Evolutionary conservation across 345 rosid genomes (phyloP).

Genomic region (Kernera saxatilis): DNA sequence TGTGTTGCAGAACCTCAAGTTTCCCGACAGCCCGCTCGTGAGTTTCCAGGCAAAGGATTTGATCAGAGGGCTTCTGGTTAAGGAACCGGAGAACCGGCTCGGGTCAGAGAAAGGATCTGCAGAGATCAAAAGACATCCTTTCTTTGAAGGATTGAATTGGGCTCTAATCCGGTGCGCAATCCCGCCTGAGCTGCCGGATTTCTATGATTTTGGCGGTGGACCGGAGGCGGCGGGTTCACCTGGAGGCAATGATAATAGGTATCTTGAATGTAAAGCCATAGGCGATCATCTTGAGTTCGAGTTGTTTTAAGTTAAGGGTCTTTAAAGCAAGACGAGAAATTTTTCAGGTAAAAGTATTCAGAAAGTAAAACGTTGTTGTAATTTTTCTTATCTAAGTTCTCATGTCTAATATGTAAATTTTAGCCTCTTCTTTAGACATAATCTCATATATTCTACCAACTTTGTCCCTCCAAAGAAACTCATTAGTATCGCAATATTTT

Average conservation of each 20-base stretch:
- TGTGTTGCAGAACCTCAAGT: conserved; percentile 61
- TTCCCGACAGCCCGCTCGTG: conserved; percentile 73
- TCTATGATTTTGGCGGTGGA: conserved; percentile 44
- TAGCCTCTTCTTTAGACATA: conserved; percentile 1
- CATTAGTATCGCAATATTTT: neutral
- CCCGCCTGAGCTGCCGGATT: conserved; percentile 81
- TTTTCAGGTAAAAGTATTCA: conserved; percentile 10
- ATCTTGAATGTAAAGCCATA: conserved; percentile 64
- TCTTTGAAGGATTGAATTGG: conserved; percentile 93
- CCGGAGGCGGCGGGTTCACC: conserved; percentile 25
- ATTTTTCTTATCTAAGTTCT: neutral
- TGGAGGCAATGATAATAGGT: conserved; percentile 40
- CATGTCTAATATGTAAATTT: conserved; percentile 12
- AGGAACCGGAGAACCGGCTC: conserved; percentile 82
- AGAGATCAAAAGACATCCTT: conserved; percentile 92
- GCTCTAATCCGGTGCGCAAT: conserved; percentile 86
- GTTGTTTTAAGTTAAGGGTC: conserved; percentile 41
- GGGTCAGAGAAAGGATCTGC: conserved; percentile 87
- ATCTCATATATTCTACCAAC: neutral
- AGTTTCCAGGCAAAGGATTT: conserved; percentile 88
- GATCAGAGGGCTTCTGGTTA: conserved; percentile 69
- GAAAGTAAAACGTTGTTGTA: conserved; percentile 19
- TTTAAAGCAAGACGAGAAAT: neutral
- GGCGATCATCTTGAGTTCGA: conserved; percentile 95
- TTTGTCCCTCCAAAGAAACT: neutral